Conservation (phyloP, 2,329 filamentous ascomycete genomes). For the Fusarium sp. region DNA sequence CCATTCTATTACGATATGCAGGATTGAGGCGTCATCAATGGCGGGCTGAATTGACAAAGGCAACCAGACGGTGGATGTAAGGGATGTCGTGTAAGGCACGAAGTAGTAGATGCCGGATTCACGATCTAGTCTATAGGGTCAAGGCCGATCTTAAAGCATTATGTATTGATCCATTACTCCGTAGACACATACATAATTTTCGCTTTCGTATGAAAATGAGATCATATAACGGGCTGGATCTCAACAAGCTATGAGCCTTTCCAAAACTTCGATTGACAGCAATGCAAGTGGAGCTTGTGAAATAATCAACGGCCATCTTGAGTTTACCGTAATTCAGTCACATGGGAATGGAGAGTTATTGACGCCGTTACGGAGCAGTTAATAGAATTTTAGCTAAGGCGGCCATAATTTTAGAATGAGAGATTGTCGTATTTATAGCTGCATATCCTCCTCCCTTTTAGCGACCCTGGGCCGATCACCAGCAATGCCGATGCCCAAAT, state of each 20-base stretch:
- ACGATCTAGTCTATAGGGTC: not conserved
- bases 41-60: not conserved
- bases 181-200: not conserved
- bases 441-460: conserved; percentile 24
- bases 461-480: conserved; percentile 14
- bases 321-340: conserved; percentile 5
- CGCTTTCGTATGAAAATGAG: not conserved
- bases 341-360: not conserved
- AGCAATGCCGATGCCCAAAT: conserved; percentile 19
- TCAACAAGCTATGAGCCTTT: not conserved
- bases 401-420: conserved; percentile 17
- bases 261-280: not conserved
- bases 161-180: not conserved
- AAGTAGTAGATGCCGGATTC: not conserved
- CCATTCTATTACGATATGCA: conserved; percentile 18
- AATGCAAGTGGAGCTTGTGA: not conserved
- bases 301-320: conserved; percentile 1
- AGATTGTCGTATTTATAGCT: conserved; percentile 25
- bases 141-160: not conserved
- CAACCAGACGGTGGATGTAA: not conserved
- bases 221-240: not conserved
- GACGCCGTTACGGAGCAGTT: not conserved
- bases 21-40: conserved; percentile 11
- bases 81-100: not conserved
- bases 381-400: conserved; percentile 9